These are phyloP conservation scores for Anacardium occidentale DNA, from an alignment of 345 rosid genomes.

Conservation along the genomic window DNA sequence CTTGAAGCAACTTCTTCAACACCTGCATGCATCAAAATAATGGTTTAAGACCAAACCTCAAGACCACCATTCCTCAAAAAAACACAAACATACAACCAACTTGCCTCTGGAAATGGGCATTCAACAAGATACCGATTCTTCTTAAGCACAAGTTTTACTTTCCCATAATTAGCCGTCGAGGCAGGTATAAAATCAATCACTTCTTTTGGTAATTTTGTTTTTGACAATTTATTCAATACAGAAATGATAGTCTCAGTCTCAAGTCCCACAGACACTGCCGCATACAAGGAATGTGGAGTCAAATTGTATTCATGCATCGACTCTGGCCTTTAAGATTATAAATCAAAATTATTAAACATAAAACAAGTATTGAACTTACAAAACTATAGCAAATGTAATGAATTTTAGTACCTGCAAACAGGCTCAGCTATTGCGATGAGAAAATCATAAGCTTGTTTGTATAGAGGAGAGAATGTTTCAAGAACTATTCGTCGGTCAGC, in stretches of 20 bases:
- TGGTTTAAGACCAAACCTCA: slow-evolving; percentile 1
- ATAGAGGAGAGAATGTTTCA: slow-evolving; percentile 78
- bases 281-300: slow-evolving; percentile 93
- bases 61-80: background rate
- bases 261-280: slow-evolving; percentile 93
- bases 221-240: slow-evolving; percentile 85
- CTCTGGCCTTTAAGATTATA: slow-evolving; percentile 65
- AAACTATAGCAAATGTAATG: background rate
- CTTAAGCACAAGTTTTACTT: slow-evolving; percentile 95
- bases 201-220: slow-evolving; percentile 88
- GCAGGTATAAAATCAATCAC: slow-evolving; percentile 81
- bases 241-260: slow-evolving; percentile 86
- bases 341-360: slow-evolving; percentile 11
- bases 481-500: slow-evolving; percentile 88
- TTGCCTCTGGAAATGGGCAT: slow-evolving; percentile 89
- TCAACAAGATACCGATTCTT: slow-evolving; percentile 87
- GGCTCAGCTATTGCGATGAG: slow-evolving; percentile 98
- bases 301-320: slow-evolving; percentile 95
- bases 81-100: slow-evolving; percentile 25
- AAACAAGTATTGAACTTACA: background rate
- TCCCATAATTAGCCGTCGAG: slow-evolving; percentile 95
- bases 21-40: slow-evolving; percentile 46
- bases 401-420: slow-evolving; percentile 74
- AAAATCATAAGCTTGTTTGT: slow-evolving; percentile 94
- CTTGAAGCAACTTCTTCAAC: slow-evolving; percentile 68